phyloP scores from a whole-genome alignment of 2,329 filamentous ascomycete species.

The Juglanconis sp. region DNA sequence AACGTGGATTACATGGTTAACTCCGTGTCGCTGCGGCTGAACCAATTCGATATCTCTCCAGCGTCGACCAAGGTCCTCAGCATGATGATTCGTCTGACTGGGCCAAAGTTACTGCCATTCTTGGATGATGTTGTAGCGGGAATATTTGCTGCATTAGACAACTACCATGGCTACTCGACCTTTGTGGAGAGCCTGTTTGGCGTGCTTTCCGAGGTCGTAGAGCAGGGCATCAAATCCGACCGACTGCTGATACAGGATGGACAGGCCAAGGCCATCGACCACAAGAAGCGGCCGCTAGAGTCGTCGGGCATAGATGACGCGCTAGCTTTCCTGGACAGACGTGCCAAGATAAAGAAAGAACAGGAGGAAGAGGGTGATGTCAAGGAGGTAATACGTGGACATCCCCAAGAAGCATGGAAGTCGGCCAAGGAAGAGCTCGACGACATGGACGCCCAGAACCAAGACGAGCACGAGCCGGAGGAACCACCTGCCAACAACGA shows the following conservation, averaged over 20 bases:
- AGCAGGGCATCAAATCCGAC: conserved; percentile 68
- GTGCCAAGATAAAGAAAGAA: conserved; percentile 41
- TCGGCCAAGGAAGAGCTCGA: conserved; percentile 29
- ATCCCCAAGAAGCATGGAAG: conserved; percentile 37
- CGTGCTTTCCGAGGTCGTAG: conserved; percentile 77
- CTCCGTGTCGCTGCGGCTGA: conserved; percentile 81
- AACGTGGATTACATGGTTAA: conserved; percentile 98
- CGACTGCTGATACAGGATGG: conserved; percentile 44
- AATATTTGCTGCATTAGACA: conserved; percentile 89
- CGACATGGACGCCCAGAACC: conserved; percentile 20
- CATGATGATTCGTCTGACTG: conserved; percentile 92
- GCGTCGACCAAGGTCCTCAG: conserved; percentile 84
- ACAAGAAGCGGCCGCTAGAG: conserved; percentile 37
- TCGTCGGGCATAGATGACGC: conserved; percentile 42
- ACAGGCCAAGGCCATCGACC: conserved; percentile 33
- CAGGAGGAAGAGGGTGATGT: conserved; percentile 28
- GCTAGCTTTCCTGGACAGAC: conserved; percentile 61
- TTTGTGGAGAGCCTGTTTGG: conserved; percentile 84
- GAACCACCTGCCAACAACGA: conserved; percentile 29
- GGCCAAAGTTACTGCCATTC: conserved; percentile 77
- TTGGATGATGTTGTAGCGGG: conserved; percentile 88
- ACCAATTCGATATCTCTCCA: conserved; percentile 87
- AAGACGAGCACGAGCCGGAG: conserved; percentile 32
- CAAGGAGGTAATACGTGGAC: conserved; percentile 29
- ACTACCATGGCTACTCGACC: conserved; percentile 86